Conservation (phyloP, 164 flowering plant genomes). For the Chimonanthus salicifolius region DNA sequence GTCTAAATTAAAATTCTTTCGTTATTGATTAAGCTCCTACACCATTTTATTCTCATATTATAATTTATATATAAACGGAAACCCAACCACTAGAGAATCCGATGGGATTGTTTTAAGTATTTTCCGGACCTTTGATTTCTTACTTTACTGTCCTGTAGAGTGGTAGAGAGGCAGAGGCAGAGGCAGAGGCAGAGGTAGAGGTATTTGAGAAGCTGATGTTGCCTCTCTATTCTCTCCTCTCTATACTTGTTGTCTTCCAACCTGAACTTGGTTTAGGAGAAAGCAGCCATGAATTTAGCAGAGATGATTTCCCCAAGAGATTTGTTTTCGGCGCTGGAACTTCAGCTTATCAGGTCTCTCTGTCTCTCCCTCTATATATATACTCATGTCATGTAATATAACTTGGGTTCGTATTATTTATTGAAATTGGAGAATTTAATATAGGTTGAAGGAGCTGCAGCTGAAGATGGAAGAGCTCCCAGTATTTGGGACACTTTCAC, state of each 20-base stretch:
- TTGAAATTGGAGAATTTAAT: too few species aligned
- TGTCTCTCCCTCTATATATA: not conserved
- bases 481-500: conserved; percentile 15
- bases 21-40: too few species aligned
- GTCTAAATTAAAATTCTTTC: too few species aligned
- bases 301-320: conserved; percentile 5
- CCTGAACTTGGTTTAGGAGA: not conserved
- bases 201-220: not conserved
- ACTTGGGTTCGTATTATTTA: not conserved
- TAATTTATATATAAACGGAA: too few species aligned
- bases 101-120: too few species aligned
- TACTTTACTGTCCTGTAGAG: too few species aligned
- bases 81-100: too few species aligned
- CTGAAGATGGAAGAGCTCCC: conserved; percentile 14
- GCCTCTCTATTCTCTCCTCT: not conserved
- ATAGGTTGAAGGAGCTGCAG: conserved; percentile 16
- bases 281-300: not conserved
- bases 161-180: too few species aligned
- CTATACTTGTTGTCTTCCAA: not conserved
- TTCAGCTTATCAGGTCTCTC: conserved; percentile 10
- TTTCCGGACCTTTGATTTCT: too few species aligned
- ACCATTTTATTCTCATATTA: too few species aligned
- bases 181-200: too few species aligned
- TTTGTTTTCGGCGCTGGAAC: conserved; percentile 14
- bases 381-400: not conserved